These are phyloP conservation scores for Venturia asperata DNA, from an alignment of 2,329 filamentous ascomycete species.

Conservation along the genomic window DNA sequence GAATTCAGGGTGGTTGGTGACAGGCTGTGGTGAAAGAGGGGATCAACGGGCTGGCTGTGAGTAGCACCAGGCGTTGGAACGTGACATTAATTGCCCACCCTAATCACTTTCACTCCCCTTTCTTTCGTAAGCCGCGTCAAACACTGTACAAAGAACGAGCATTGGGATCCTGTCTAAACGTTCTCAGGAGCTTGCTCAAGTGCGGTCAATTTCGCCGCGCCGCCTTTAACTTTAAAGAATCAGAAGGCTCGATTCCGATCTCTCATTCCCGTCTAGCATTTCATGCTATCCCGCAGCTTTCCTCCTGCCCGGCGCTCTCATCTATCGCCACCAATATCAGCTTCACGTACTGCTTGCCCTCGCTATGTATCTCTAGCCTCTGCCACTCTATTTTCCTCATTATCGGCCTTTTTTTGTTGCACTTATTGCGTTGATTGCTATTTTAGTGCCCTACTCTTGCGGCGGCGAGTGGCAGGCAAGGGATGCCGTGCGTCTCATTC, in stretches of 20 bases:
- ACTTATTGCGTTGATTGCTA: conserved; percentile 10
- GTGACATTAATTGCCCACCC: conserved; percentile 3
- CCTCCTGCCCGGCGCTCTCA: neutral
- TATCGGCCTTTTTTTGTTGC: conserved; percentile 4
- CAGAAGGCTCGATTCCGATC: neutral
- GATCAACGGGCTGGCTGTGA: neutral
- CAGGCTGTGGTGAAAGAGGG: conserved; percentile 1
- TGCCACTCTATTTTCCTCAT: neutral
- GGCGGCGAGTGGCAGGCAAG: neutral
- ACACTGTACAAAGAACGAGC: neutral
- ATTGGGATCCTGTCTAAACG: neutral
- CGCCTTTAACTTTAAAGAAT: neutral
- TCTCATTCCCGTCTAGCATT: neutral
- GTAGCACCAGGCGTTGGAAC: neutral
- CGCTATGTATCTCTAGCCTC: neutral
- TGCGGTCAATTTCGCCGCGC: neutral
- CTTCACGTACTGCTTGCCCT: neutral
- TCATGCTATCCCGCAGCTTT: neutral
- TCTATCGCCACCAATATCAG: neutral
- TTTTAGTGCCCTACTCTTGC: conserved; percentile 8
- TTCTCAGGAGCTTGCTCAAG: neutral
- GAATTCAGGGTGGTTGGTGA: neutral
- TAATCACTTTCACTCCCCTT: neutral
- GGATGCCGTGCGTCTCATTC: conserved; percentile 1
- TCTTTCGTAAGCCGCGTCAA: neutral